Evolutionary conservation across 139 green algal genomes (phyloP).

Genomic region (Medakamo hakoo): DNA sequence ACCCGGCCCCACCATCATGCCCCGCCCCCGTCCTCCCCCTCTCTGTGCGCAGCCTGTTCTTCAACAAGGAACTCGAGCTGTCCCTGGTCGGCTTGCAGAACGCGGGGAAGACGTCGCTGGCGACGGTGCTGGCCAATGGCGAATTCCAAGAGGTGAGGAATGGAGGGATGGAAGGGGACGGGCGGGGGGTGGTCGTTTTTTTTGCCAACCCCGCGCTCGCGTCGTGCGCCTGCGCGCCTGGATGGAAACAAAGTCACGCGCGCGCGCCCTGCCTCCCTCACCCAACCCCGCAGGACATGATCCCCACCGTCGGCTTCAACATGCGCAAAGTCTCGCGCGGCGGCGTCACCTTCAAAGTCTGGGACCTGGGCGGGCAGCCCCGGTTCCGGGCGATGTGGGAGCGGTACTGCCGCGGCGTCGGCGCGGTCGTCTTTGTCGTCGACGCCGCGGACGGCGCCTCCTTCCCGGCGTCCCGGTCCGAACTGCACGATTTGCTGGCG

Average conservation of each 20-base stretch:
- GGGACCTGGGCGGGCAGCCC: conserved; percentile 89
- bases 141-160: conserved; percentile 74
- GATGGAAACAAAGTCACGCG: too few species aligned
- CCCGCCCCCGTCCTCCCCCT: background rate
- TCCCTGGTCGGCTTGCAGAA: conserved; percentile 92
- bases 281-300: too few species aligned
- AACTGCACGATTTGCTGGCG: conserved; percentile 50
- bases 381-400: conserved; percentile 97
- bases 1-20: background rate
- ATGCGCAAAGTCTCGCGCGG: conserved; percentile 77
- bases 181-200: too few species aligned
- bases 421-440: conserved; percentile 93
- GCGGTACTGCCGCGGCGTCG: conserved; percentile 92
- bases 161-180: too few species aligned
- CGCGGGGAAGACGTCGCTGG: conserved; percentile 90
- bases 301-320: conserved; percentile 97
- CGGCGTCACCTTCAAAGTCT: conserved; percentile 94
- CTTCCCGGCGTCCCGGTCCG: conserved; percentile 37
- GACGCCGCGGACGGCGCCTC: conserved; percentile 77
- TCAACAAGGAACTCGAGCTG: conserved; percentile 95
- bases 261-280: too few species aligned
- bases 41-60: conserved; percentile 69
- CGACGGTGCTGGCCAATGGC: conserved; percentile 86
- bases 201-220: too few species aligned
- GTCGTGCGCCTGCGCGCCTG: too few species aligned